phyloP scores from a whole-genome alignment of 176 grass and related monocot genomes.

The Eremochloa ophiuroides region DNA sequence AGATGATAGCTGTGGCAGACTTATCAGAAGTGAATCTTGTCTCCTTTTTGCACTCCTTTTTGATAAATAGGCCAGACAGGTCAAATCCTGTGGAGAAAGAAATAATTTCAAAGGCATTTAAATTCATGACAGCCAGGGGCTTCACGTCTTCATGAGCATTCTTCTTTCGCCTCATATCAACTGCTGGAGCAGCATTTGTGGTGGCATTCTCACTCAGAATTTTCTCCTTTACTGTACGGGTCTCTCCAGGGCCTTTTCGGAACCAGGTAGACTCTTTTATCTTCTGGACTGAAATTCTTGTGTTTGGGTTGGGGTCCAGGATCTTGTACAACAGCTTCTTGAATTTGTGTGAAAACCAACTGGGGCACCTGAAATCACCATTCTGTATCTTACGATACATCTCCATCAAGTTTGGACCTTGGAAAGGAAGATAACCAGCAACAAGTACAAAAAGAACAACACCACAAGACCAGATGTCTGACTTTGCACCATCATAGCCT shows the following conservation, averaged over 20 bases:
- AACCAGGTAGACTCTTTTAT: slow-evolving; percentile 83
- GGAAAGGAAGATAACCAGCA: slow-evolving; percentile 74
- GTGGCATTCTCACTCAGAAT: not conserved
- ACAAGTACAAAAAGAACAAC: slow-evolving; percentile 73
- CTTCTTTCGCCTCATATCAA: slow-evolving; percentile 28
- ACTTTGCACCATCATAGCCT: slow-evolving; percentile 72
- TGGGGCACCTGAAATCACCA: slow-evolving; percentile 70
- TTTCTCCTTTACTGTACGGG: slow-evolving; percentile 29
- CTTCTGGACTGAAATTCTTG: slow-evolving; percentile 63
- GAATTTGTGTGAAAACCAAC: slow-evolving; percentile 62
- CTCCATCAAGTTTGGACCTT: slow-evolving; percentile 67
- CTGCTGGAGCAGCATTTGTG: not conserved
- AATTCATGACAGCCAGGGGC: slow-evolving; percentile 21
- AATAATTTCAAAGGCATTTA: slow-evolving; percentile 91
- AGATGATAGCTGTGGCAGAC: slow-evolving; percentile 40
- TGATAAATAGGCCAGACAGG: slow-evolving; percentile 63
- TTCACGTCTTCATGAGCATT: slow-evolving; percentile 36
- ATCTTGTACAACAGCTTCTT: slow-evolving; percentile 65
- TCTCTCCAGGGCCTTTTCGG: slow-evolving; percentile 49
- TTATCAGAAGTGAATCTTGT: slow-evolving; percentile 69
- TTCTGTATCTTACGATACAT: slow-evolving; percentile 70
- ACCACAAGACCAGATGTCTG: slow-evolving; percentile 83
- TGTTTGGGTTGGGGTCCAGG: slow-evolving; percentile 68
- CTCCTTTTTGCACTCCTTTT: slow-evolving; percentile 47
- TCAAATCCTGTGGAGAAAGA: slow-evolving; percentile 74